Evolutionary conservation across 192 early-diverging fungal genomes (phyloP), one percentile per base, ranked within the genome.

Genomic region (Gonapodya sp.): DNA sequence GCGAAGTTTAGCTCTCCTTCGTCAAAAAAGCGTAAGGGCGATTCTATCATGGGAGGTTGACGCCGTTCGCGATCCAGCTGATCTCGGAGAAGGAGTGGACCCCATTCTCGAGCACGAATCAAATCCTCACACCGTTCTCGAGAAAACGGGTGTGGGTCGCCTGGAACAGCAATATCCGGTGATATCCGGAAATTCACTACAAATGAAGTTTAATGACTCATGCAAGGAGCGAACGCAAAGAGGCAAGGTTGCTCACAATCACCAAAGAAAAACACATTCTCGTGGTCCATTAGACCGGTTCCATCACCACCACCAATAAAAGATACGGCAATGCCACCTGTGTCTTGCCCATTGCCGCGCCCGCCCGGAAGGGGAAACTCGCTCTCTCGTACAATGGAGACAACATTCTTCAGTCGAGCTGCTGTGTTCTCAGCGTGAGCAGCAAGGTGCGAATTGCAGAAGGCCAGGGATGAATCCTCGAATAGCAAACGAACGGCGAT

Each of bases 291-390:
- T 33, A 95, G 91, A 72, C 89, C 84, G n/a, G 89, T 87, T 31
- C 97, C 97, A 83, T 99, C 96, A 72, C 96, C 97, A 74, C 95
- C 96, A 37, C 91, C 79, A 36, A 86, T 86, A 83, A 93, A 96
- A 0, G 88, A 86, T 33, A 86, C 84, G 2, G 80, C 80, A 81
- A 82, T 82, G 18, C 30, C 16, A 74, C 36, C 46, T 82, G 82
- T 8, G 77, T n/a, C 35, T 77, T 37, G 0, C 75, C 81, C 72
- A 37, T 81, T 24, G 82, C 81, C 16, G 83, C 81, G 24, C 36
- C 81, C 34, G 83, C 85, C 37, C 79, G 80, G 36, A 78, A 35
- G 2, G 83, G 83, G 0, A 84, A 93, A 89, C 73, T 36, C 81
- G 73, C 81, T 93, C 85, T 83, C 92, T 73, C 92, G 91, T 31